Base-by-base conservation (phyloP, 2,329 filamentous ascomycete species). In the Cladophialophora immunda region DNA sequence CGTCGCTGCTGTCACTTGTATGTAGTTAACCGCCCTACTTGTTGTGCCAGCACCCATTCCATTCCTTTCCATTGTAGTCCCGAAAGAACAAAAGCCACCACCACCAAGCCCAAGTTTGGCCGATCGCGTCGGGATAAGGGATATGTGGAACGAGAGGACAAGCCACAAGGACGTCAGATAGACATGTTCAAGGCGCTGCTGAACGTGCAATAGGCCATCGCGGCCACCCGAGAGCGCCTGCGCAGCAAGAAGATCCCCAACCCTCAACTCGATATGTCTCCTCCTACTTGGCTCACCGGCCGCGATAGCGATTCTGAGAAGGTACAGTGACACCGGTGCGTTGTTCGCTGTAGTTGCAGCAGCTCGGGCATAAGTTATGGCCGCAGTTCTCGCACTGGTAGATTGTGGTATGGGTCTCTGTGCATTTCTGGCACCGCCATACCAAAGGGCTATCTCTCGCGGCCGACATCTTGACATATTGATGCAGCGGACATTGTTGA, bases 321-420 rank as follows among this genome's bases (percentile, higher is more conserved):
- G 45, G 45, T n/a, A 50, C 22, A 11, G 25, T 11, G 45, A 25
- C 19, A 15, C 64, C 53, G 3, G 53, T 58, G 11, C 62, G 36
- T 27, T 67, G 32, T 15, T n/a, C 41, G 36, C 62, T 65, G 50
- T 65, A 60, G 7, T 32, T 22, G 27, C n/a, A 25, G 57, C 62
- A 65, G 30, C 38, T 38, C 29, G 57, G 22, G 27, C 62, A 65
- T 15, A 65, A 17, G 36, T 54, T 58, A 27, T 59, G 52, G 34
- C 62, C 62, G 30, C 62, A 65, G 8, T 36, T n/a, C 25, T 34
- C 11, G 32, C 62, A 65, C 30, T 65, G 41, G 22, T 29, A 55
- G 54, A 59, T 58, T 15, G 45, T 54, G 11, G 32, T 45, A 6
- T 38, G 45, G 30, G 29, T 25, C 3, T n/a, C 9, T 11, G 19